Evolutionary conservation across 2,329 filamentous ascomycete genomes (phyloP).

Genomic region (Colletotrichum chlorophyti): DNA sequence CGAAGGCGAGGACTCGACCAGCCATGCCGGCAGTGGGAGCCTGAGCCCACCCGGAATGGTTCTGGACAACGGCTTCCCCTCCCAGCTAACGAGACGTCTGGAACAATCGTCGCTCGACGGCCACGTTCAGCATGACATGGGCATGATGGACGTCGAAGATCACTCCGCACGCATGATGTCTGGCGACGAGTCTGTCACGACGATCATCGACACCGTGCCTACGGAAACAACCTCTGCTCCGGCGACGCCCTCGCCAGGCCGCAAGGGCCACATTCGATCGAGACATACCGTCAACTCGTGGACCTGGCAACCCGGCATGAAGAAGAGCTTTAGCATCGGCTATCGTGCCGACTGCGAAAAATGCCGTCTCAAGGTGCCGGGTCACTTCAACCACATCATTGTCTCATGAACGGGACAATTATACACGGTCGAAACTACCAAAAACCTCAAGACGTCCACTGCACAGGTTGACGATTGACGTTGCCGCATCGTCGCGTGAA

Average conservation of each 20-base stretch:
- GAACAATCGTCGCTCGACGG: slow-evolving; percentile 34
- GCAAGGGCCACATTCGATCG: slow-evolving; percentile 63
- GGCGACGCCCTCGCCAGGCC: slow-evolving; percentile 49
- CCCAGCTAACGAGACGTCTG: slow-evolving; percentile 42
- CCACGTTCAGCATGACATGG: slow-evolving; percentile 29
- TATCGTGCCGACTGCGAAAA: slow-evolving; percentile 81
- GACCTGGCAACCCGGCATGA: slow-evolving; percentile 69
- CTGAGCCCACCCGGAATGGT: slow-evolving; percentile 42
- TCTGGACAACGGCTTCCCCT: slow-evolving; percentile 41
- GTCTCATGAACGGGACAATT: slow-evolving; percentile 58
- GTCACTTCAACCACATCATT: slow-evolving; percentile 83
- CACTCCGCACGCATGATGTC: neutral
- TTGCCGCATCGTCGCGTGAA: neutral
- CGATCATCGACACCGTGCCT: neutral
- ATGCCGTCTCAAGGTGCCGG: slow-evolving; percentile 75
- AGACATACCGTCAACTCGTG: slow-evolving; percentile 66
- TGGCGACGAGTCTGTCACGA: slow-evolving; percentile 10
- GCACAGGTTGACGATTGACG: too few species aligned
- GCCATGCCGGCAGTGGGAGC: slow-evolving; percentile 33
- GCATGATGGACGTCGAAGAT: slow-evolving; percentile 42
- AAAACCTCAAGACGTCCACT: too few species aligned
- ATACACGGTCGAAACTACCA: too few species aligned
- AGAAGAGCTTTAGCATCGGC: slow-evolving; percentile 78
- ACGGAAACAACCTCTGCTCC: slow-evolving; percentile 37
- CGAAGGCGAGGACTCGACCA: slow-evolving; percentile 54